phyloP scores from a whole-genome alignment of 2,329 filamentous ascomycete genomes.

The Claviceps africana region DNA sequence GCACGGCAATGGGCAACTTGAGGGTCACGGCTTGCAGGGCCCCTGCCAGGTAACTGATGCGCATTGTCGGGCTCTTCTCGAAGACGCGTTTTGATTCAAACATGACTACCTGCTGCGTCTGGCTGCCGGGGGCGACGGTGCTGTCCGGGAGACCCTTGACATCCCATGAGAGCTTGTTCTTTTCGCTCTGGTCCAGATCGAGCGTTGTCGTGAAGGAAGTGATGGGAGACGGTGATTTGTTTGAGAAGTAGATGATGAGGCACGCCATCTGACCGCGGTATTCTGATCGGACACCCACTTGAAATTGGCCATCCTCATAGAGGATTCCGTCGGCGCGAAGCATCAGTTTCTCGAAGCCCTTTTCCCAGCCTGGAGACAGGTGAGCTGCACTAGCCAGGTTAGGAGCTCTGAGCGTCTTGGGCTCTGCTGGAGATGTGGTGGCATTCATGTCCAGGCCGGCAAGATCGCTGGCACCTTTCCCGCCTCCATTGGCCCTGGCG shows the following conservation, averaged over 20 bases:
- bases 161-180: conserved; percentile 62
- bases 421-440: conserved; percentile 40
- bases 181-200: conserved; percentile 59
- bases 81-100: conserved; percentile 80
- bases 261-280: conserved; percentile 93
- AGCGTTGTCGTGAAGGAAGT: conserved; percentile 89
- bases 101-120: conserved; percentile 89
- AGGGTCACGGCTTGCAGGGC: conserved; percentile 85
- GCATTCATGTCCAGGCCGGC: conserved; percentile 68
- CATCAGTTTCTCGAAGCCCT: conserved; percentile 72
- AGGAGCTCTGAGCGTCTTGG: conserved; percentile 48
- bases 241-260: conserved; percentile 88
- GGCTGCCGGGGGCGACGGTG: conserved; percentile 56
- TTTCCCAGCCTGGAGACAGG: conserved; percentile 87
- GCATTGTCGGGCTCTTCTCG: conserved; percentile 72
- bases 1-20: conserved; percentile 73
- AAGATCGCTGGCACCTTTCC: conserved; percentile 50
- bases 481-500: conserved; percentile 27
- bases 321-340: conserved; percentile 72
- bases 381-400: conserved; percentile 89
- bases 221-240: conserved; percentile 76
- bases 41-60: conserved; percentile 87
- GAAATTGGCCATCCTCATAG: conserved; percentile 89
- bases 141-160: conserved; percentile 81
- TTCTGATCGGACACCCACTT: conserved; percentile 83